Percentiles rank a stretch among this genome's conserved stretches.
Evolutionary conservation across 305 asterid species (phyloP).

Genomic region (Plantago coronopus): DNA sequence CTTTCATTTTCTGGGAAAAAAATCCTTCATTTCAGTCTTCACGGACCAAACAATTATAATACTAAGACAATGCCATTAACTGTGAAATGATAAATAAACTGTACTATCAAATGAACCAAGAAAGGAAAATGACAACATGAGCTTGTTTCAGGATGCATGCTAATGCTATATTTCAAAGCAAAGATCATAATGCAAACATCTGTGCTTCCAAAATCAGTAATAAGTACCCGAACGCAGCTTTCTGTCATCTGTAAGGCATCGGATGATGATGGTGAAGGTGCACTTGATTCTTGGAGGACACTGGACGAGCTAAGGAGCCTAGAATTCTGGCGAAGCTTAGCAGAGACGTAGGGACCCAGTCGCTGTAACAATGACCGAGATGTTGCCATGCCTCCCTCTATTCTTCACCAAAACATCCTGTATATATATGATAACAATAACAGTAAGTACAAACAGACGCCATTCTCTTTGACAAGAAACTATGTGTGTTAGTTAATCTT

Average conservation of each 20-base stretch:
- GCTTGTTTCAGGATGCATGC: not conserved
- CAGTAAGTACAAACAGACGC: not conserved
- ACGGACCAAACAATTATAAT: slow-evolving; percentile 16
- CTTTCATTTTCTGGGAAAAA: slow-evolving; percentile 64
- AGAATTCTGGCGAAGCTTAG: slow-evolving; percentile 64
- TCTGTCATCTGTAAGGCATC: slow-evolving; percentile 59
- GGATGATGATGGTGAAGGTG: slow-evolving; percentile 32
- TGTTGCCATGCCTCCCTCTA: slow-evolving; percentile 34
- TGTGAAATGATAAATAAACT: not conserved
- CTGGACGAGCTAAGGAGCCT: slow-evolving; percentile 63
- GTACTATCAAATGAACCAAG: not conserved
- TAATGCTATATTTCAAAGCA: not conserved
- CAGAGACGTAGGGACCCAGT: slow-evolving; percentile 42
- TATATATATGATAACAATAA: not conserved
- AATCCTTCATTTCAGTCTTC: not conserved
- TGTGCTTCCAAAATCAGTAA: not conserved
- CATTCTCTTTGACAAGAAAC: not conserved
- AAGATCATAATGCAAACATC: not conserved
- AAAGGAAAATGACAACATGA: not conserved
- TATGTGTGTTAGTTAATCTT: not conserved
- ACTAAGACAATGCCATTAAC: not conserved
- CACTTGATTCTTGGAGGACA: slow-evolving; percentile 40
- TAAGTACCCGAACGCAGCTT: slow-evolving; percentile 68
- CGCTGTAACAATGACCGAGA: slow-evolving; percentile 51
- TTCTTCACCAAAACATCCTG: slow-evolving; percentile 19